Evolutionary conservation across 441 rosid species (phyloP).

Genomic region (Geranium incanum): DNA sequence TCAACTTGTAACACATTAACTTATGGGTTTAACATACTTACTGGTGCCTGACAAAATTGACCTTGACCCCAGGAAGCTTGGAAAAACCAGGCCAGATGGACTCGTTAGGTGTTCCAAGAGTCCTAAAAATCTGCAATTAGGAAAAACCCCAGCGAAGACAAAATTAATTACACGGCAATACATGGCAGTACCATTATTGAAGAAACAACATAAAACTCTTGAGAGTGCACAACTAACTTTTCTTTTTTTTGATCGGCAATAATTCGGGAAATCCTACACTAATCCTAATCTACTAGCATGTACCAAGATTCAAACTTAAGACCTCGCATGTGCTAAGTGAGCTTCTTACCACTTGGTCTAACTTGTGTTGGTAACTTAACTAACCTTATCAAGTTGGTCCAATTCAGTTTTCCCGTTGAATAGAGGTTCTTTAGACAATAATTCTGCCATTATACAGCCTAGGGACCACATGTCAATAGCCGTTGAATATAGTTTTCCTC

Average conservation of each 20-base stretch:
- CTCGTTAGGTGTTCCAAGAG: slow-evolving; percentile 92
- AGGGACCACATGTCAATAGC: slow-evolving; percentile 99
- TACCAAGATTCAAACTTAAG: too few relatives aligned
- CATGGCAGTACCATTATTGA: slow-evolving; percentile 12
- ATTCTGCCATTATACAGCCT: slow-evolving; percentile 97
- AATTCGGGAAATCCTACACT: too few relatives aligned
- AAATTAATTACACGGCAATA: neutral
- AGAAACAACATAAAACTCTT: neutral
- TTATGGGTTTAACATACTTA: slow-evolving; percentile 39
- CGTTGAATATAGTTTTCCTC: slow-evolving; percentile 87
- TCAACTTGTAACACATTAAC: slow-evolving; percentile 21
- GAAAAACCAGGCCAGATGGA: slow-evolving; percentile 93
- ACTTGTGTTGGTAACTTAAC: slow-evolving; percentile 15
- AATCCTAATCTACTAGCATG: too few relatives aligned
- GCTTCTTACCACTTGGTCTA: too few relatives aligned
- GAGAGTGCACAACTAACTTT: neutral
- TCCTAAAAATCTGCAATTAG: slow-evolving; percentile 64
- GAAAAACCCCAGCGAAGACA: slow-evolving; percentile 14
- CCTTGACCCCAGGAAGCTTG: slow-evolving; percentile 88
- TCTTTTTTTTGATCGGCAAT: too few relatives aligned
- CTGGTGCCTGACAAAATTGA: slow-evolving; percentile 97
- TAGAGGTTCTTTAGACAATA: slow-evolving; percentile 74
- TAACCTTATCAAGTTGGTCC: slow-evolving; percentile 97
- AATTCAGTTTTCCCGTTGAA: slow-evolving; percentile 94
- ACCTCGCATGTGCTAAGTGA: too few relatives aligned